Evolutionary conservation across 805 yeast species (phyloP), one percentile per base, ranked within the genome.

Genomic region (Lipomyces oligophaga): DNA sequence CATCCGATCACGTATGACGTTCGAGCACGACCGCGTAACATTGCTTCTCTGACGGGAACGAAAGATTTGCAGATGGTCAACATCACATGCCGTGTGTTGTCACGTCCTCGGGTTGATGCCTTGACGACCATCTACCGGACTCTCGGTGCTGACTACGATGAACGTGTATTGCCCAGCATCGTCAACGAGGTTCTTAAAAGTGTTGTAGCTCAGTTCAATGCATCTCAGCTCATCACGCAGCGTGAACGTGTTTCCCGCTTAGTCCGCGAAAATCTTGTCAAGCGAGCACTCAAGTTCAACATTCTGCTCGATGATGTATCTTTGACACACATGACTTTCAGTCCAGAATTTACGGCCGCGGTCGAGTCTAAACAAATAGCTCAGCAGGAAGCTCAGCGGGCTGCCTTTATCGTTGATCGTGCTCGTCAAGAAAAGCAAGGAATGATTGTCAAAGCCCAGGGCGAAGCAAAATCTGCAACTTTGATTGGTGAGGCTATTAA

Each of bases 341-440:
- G 95, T 2, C 98, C 98, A 24, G 98, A 93, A 68, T 93, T 93
- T 67, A 89, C 97, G 34, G 81, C 84, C 36, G 97, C 95, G 3
- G 98, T 93, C 45, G 98, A 93, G 72, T 95, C 96, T 48, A 93
- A 93, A 70, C 98, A 93, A 73, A 93, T 93, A 69, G 97, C 98
- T 24, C 98, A 93, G 69, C 98, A 93, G 74, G 98, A 93, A 66
- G 97, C 98, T 18, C 97, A 93, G 53, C 82, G 95, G 67, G 97
- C 98, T 6, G 97, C 97, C 0, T 93, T 89, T 59, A 75, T 93
- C 34, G 98, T 93, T 43, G 98, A 93, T 67, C 86, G 88, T 66
- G 98, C 98, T 6, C 80, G 85, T 60, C 98, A 93, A 70, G 97
- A 93, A 71, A 93, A 93, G 67, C 97, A 93, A 70, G 95, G 94